phyloP scores from a whole-genome alignment of 768 basidiomycete species.

The Pleurotus pulmonarius region DNA sequence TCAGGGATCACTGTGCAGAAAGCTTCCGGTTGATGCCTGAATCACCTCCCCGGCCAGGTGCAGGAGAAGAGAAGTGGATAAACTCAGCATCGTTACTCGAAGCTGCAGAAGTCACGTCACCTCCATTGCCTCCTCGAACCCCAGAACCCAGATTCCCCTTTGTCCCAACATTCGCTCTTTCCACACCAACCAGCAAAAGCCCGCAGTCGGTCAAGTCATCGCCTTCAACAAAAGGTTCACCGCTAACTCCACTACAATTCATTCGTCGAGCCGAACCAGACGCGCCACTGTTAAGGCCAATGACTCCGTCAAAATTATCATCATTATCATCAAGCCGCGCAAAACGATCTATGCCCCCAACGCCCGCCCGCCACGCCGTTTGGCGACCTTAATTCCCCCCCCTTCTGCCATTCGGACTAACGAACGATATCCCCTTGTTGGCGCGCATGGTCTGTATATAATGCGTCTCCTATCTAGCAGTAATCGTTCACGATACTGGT shows the following conservation, averaged over 20 bases:
- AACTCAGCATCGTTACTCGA: conserved; percentile 71
- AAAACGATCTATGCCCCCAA: conserved; percentile 8
- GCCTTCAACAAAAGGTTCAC: conserved; percentile 63
- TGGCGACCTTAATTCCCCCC: background rate
- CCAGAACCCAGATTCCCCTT: conserved; percentile 60
- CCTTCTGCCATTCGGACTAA: background rate
- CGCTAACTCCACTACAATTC: conserved; percentile 80
- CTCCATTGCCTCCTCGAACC: conserved; percentile 47
- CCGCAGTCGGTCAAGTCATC: conserved; percentile 47
- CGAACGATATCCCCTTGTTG: background rate
- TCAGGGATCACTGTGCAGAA: conserved; percentile 82
- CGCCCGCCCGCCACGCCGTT: conserved; percentile 5
- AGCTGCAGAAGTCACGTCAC: conserved; percentile 36
- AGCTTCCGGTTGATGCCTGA: conserved; percentile 72
- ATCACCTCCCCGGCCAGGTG: conserved; percentile 49
- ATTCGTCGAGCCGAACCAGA: conserved; percentile 75
- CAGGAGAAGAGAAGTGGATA: conserved; percentile 78
- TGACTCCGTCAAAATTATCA: conserved; percentile 28
- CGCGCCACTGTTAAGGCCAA: conserved; percentile 43
- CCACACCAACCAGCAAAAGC: conserved; percentile 51
- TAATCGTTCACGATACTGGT: background rate
- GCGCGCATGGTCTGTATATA: background rate
- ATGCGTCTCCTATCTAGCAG: conserved; percentile 8
- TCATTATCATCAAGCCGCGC: background rate
- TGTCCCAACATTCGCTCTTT: conserved; percentile 66